A percentile compares a stretch with the other conserved stretches of the same genome.
These are phyloP conservation scores for Diaporthe velutina DNA, from an alignment of 2,329 filamentous ascomycete species.

Conservation along the genomic window DNA sequence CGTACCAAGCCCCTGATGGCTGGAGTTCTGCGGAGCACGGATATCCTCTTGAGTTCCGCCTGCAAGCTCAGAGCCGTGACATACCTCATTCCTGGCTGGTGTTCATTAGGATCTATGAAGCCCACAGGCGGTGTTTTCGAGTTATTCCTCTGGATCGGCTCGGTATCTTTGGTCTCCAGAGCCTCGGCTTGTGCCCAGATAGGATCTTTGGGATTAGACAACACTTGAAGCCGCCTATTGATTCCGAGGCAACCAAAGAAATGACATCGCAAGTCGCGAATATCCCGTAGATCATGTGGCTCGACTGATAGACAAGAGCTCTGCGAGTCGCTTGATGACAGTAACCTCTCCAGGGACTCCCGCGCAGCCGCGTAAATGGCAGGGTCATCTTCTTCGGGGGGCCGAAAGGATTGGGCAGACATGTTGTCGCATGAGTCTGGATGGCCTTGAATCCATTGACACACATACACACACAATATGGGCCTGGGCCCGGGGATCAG, in stretches of 20 bases:
- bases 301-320: conserved; percentile 25
- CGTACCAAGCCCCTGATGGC: conserved; percentile 19
- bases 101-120: background rate
- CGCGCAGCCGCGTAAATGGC: conserved; percentile 15
- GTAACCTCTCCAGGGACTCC: background rate
- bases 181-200: conserved; percentile 22
- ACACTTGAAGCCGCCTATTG: conserved; percentile 19
- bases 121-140: background rate
- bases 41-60: conserved; percentile 32
- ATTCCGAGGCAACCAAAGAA: conserved; percentile 35
- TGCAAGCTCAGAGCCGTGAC: conserved; percentile 33
- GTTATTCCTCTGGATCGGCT: background rate
- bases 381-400: background rate
- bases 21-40: conserved; percentile 30
- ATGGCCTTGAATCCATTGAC: background rate
- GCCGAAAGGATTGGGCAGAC: background rate
- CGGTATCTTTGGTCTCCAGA: conserved; percentile 22
- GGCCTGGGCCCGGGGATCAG: background rate
- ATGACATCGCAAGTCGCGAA: conserved; percentile 20
- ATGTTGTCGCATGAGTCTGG: conserved; percentile 4
- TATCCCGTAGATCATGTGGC: conserved; percentile 15
- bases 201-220: background rate
- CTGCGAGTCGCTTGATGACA: background rate
- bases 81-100: conserved; percentile 31
- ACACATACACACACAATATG: background rate